phyloP scores from a whole-genome alignment of 371 early-diverging fungal genomes.

The Apophysomyces elegans region DNA sequence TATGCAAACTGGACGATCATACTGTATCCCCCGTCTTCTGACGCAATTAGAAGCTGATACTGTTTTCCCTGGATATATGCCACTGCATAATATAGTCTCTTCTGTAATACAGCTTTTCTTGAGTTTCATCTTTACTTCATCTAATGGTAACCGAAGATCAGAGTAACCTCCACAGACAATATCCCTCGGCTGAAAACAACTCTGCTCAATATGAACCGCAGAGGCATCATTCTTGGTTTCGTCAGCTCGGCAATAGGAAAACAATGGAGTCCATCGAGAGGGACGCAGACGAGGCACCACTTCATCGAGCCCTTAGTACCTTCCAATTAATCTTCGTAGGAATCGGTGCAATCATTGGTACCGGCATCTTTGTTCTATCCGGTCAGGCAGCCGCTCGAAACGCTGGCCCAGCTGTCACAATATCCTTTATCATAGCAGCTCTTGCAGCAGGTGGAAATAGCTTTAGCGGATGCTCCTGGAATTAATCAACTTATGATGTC shows the following conservation, averaged over 20 bases:
- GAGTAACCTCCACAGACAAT: conserved; percentile 24
- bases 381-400: conserved; percentile 77
- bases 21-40: no score
- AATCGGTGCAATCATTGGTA: conserved; percentile 80
- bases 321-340: conserved; percentile 59
- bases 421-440: conserved; percentile 80
- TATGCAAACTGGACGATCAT: no score
- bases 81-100: no score
- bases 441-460: conserved; percentile 54
- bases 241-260: conserved; percentile 55
- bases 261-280: conserved; percentile 55
- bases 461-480: not conserved
- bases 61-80: no score
- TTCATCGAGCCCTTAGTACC: conserved; percentile 48
- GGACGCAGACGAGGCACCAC: conserved; percentile 51
- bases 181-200: conserved; percentile 36
- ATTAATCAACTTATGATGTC: not conserved
- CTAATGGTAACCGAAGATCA: no score
- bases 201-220: conserved; percentile 48
- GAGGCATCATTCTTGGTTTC: conserved; percentile 41
- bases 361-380: conserved; percentile 65
- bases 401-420: conserved; percentile 82
- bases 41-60: no score
- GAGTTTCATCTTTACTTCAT: not conserved
- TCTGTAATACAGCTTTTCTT: not conserved